phyloP scores from a whole-genome alignment of 2,329 filamentous ascomycete species.

The Incumbomyces delicatus region DNA sequence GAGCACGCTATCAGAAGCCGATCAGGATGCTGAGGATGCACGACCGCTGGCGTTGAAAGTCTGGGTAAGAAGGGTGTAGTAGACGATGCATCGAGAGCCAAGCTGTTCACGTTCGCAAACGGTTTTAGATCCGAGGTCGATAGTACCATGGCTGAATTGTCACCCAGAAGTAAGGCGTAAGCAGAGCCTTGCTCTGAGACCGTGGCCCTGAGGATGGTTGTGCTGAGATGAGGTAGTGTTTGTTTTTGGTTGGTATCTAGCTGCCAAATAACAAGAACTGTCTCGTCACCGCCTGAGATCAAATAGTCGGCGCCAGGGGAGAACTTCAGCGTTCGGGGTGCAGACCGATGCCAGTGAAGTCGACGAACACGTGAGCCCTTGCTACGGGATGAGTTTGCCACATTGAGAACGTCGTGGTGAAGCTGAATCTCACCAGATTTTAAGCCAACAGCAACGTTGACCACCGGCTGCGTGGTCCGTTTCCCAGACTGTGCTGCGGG shows the following conservation, averaged over 20 bases:
- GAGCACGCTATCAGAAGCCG: conserved; percentile 59
- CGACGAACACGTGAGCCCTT: conserved; percentile 48
- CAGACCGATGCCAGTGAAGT: conserved; percentile 83
- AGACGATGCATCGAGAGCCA: conserved; percentile 34
- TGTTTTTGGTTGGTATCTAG: conserved; percentile 74
- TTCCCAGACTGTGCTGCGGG: conserved; percentile 14
- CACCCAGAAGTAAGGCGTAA: conserved; percentile 76
- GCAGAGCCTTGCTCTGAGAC: conserved; percentile 70
- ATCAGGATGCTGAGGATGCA: conserved; percentile 54
- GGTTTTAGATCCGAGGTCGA: conserved; percentile 85
- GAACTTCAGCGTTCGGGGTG: conserved; percentile 80
- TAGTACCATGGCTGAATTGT: conserved; percentile 84
- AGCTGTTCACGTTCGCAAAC: conserved; percentile 60
- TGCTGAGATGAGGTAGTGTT: conserved; percentile 80
- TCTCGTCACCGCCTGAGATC: conserved; percentile 85
- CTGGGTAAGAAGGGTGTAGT: not conserved
- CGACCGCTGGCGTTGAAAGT: conserved; percentile 32
- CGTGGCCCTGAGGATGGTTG: conserved; percentile 72
- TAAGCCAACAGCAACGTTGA: conserved; percentile 74
- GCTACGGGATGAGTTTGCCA: conserved; percentile 35
- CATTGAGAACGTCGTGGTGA: conserved; percentile 64
- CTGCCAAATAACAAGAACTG: conserved; percentile 85
- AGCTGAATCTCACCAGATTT: conserved; percentile 66
- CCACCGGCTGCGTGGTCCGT: conserved; percentile 29
- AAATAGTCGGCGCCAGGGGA: conserved; percentile 90